Evolutionary conservation across 495 filamentous ascomycete species (phyloP).

Genomic region (Achaetomiella virescens): DNA sequence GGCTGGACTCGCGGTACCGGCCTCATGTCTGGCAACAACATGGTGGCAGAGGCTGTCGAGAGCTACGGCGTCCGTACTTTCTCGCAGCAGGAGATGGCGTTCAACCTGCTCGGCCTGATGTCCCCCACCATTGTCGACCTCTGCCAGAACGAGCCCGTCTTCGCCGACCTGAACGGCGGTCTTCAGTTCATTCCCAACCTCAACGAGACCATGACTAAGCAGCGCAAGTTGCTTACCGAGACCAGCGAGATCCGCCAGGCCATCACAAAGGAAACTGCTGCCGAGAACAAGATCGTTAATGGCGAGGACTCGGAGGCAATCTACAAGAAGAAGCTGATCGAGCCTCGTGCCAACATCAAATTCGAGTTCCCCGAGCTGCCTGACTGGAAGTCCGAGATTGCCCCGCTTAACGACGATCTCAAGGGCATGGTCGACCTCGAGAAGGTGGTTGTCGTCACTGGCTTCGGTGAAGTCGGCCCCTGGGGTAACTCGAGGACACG

Average conservation of each 20-base stretch:
- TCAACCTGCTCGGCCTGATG: slow-evolving; percentile 97
- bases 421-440: slow-evolving; percentile 98
- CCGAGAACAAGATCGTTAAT: slow-evolving; percentile 97
- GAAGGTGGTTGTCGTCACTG: slow-evolving; percentile 94
- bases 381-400: slow-evolving; percentile 83
- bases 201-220: slow-evolving; percentile 85
- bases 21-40: slow-evolving; percentile 96
- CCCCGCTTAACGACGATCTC: slow-evolving; percentile 77
- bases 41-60: slow-evolving; percentile 94
- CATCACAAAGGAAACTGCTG: slow-evolving; percentile 89
- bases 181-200: slow-evolving; percentile 96
- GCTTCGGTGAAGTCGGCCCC: slow-evolving; percentile 91
- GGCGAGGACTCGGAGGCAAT: slow-evolving; percentile 84
- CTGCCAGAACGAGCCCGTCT: slow-evolving; percentile 92
- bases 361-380: slow-evolving; percentile 87
- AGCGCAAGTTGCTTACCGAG: slow-evolving; percentile 87
- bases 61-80: slow-evolving; percentile 95
- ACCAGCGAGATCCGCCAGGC: slow-evolving; percentile 89
- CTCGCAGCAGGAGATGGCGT: slow-evolving; percentile 99
- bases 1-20: slow-evolving; percentile 98
- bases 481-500: slow-evolving; percentile 98
- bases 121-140: slow-evolving; percentile 88
- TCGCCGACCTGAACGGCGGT: slow-evolving; percentile 93
- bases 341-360: slow-evolving; percentile 95
- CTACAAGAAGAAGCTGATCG: slow-evolving; percentile 88